A percentile compares a stretch with the other conserved stretches of the same genome.
These are phyloP conservation scores for Neoboletus subvelutipes DNA, from an alignment of 768 basidiomycete species.

Conservation along the genomic window DNA sequence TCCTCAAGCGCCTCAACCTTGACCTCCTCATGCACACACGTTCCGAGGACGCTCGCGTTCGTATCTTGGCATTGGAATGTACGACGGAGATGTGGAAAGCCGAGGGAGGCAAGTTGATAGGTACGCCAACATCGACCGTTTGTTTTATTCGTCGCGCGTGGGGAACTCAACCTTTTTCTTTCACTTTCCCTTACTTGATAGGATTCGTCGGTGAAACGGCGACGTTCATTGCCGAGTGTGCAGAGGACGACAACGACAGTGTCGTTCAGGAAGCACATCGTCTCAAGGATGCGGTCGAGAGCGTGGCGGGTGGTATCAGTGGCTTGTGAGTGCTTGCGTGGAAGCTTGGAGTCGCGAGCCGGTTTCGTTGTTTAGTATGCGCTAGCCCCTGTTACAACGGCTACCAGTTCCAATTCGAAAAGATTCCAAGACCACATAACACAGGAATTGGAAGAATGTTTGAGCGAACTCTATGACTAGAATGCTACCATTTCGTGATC, in stretches of 20 bases:
- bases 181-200: constrained; percentile 23
- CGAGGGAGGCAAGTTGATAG: constrained; percentile 72
- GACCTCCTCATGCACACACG: constrained; percentile 87
- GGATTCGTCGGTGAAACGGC: constrained; percentile 80
- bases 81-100: constrained; percentile 73
- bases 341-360: too few species aligned
- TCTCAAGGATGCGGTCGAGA: constrained; percentile 71
- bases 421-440: too few species aligned
- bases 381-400: too few species aligned
- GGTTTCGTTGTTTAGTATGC: too few species aligned
- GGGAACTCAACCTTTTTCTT: neutral
- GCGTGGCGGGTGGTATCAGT: constrained; percentile 59
- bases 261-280: constrained; percentile 70
- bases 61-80: constrained; percentile 68
- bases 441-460: too few species aligned
- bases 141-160: neutral
- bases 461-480: too few species aligned
- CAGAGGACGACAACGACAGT: constrained; percentile 84
- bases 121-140: constrained; percentile 37
- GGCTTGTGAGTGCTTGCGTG: constrained; percentile 17
- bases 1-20: constrained; percentile 82
- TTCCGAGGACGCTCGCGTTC: constrained; percentile 69
- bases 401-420: too few species aligned
- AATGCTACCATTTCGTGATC: too few species aligned
- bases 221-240: constrained; percentile 83